Evolutionary conservation across 2,329 filamentous ascomycete genomes (phyloP).

Genomic region (Oidium heveae): DNA sequence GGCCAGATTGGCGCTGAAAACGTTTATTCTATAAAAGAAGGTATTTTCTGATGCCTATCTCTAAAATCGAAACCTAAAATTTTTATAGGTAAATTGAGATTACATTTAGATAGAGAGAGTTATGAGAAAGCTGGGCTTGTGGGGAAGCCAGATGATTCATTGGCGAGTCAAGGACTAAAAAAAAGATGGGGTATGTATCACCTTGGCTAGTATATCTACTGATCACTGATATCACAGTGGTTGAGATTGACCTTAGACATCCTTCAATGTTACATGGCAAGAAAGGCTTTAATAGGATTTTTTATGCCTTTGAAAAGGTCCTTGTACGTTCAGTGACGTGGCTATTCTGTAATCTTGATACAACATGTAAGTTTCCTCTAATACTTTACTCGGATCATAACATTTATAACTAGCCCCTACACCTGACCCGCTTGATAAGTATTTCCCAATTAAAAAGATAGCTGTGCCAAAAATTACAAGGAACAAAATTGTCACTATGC

Average conservation of each 20-base stretch:
- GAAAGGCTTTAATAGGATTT: conserved; percentile 12
- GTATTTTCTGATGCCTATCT: conserved; percentile 17
- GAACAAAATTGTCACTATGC: conserved; percentile 12
- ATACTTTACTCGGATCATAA: background rate
- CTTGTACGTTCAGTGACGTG: conserved; percentile 43
- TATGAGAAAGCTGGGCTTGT: conserved; percentile 66
- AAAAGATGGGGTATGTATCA: conserved; percentile 41
- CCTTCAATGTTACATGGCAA: conserved; percentile 41
- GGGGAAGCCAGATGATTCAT: conserved; percentile 38
- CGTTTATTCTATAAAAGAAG: conserved; percentile 44
- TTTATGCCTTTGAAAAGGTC: conserved; percentile 32
- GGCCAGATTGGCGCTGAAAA: conserved; percentile 46
- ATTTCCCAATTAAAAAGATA: conserved; percentile 20
- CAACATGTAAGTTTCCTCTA: conserved; percentile 18
- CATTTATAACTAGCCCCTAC: conserved; percentile 16
- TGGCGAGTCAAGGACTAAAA: conserved; percentile 32
- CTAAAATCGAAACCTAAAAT: conserved; percentile 1
- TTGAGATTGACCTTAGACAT: conserved; percentile 50
- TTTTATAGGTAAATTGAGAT: conserved; percentile 34
- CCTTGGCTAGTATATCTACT: conserved; percentile 10
- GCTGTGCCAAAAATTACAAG: conserved; percentile 12
- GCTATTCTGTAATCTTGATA: conserved; percentile 45
- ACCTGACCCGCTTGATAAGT: conserved; percentile 23
- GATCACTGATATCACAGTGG: conserved; percentile 22
- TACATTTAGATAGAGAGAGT: conserved; percentile 57